These are phyloP conservation scores for Didymella pomorum DNA, from an alignment of 2,329 filamentous ascomycete species.

Conservation along the genomic window DNA sequence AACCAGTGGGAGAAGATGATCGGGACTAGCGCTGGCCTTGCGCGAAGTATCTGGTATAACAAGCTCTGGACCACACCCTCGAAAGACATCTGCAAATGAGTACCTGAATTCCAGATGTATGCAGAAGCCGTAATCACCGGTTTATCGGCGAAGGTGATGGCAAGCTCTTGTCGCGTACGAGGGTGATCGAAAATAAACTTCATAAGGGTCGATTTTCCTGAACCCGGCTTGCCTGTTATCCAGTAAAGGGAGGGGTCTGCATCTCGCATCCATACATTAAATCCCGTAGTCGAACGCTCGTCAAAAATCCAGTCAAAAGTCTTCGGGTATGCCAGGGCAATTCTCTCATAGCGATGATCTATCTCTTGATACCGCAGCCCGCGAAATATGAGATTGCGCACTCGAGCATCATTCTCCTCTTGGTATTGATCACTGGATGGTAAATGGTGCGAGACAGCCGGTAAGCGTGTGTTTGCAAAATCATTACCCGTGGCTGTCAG, in stretches of 20 bases:
- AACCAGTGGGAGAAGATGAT: slow-evolving; percentile 4
- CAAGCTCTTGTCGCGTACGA: too few relatives aligned
- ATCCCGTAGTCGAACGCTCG: too few relatives aligned
- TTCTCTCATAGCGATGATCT: slow-evolving; percentile 13
- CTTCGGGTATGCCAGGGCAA: slow-evolving; percentile 11
- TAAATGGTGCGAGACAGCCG: too few relatives aligned
- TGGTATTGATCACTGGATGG: too few relatives aligned
- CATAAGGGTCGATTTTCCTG: slow-evolving; percentile 59
- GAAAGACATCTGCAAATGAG: slow-evolving; percentile 13
- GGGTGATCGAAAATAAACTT: slow-evolving; percentile 20
- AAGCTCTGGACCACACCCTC: slow-evolving; percentile 22
- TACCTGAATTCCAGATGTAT: slow-evolving; percentile 24
- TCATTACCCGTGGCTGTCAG: too few relatives aligned
- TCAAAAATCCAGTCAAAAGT: slow-evolving; percentile 22
- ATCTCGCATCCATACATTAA: slow-evolving; percentile 15
- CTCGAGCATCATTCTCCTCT: too few relatives aligned
- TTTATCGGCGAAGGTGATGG: too few relatives aligned
- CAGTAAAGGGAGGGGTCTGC: slow-evolving; percentile 26
- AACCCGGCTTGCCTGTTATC: slow-evolving; percentile 57
- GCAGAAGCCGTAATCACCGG: slow-evolving; percentile 1
- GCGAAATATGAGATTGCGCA: neutral
- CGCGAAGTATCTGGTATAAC: slow-evolving; percentile 5
- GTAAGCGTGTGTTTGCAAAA: too few relatives aligned
- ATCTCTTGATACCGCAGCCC: slow-evolving; percentile 6
- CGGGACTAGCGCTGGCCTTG: neutral